Evolutionary conservation across 2,329 filamentous ascomycete genomes (phyloP).

Genomic region (Penicillium sp.): DNA sequence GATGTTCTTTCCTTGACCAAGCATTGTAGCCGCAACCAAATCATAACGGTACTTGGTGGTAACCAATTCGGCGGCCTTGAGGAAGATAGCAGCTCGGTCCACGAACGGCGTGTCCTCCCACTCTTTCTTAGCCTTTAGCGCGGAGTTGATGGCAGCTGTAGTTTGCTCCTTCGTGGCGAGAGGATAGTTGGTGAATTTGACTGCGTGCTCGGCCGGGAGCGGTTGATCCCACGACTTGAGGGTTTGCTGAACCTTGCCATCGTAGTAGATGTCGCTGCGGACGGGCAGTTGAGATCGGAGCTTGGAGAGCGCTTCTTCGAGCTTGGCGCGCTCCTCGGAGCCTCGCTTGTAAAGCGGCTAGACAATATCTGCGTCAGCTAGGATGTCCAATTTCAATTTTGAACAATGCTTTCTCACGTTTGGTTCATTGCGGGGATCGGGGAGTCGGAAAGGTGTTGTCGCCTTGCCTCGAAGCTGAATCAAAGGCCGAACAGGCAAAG

Average conservation of each 20-base stretch:
- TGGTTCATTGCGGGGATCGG: conserved; percentile 37
- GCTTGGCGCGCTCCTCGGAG: conserved; percentile 37
- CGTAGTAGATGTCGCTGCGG: conserved; percentile 31
- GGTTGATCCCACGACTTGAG: conserved; percentile 29
- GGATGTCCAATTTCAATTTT: too few relatives aligned
- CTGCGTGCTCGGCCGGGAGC: conserved; percentile 37
- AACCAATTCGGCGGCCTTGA: conserved; percentile 90
- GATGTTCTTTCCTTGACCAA: conserved; percentile 94
- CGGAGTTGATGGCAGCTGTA: conserved; percentile 73
- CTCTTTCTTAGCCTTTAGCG: conserved; percentile 74
- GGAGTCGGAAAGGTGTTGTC: conserved; percentile 34
- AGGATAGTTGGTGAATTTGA: conserved; percentile 77
- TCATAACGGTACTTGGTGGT: conserved; percentile 90
- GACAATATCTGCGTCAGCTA: not conserved
- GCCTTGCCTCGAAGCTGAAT: conserved; percentile 26
- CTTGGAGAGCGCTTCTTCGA: conserved; percentile 33
- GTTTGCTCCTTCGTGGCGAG: conserved; percentile 76
- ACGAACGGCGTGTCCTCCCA: conserved; percentile 87
- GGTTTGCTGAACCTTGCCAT: conserved; percentile 29
- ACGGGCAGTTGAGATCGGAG: conserved; percentile 38
- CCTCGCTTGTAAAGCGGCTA: conserved; percentile 30
- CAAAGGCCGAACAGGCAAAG: conserved; percentile 9
- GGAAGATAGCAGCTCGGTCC: conserved; percentile 85
- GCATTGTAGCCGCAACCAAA: conserved; percentile 90
- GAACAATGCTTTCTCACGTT: conserved; percentile 29